Conservation (phyloP, 768 basidiomycete species). For the Panus rudis region DNA sequence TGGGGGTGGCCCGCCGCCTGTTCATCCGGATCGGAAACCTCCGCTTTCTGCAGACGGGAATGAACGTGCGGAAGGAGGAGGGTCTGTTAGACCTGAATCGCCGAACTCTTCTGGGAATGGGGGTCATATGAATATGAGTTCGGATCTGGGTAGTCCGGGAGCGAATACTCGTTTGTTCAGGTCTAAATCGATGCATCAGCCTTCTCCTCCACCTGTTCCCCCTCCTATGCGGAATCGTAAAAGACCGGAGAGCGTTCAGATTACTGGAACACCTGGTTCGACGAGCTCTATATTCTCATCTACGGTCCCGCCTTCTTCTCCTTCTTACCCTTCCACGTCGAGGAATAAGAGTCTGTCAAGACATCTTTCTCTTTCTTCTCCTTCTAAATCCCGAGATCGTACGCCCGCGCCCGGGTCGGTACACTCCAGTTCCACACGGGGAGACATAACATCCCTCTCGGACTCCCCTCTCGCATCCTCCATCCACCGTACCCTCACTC, state of each 20-base stretch:
- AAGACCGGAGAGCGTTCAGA: conserved; percentile 61
- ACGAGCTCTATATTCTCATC: no score
- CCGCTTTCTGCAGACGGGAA: conserved; percentile 3
- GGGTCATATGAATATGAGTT: no score
- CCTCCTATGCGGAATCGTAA: conserved; percentile 41
- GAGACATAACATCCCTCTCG: conserved; percentile 16
- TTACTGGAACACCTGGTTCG: no score
- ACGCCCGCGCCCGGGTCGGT: conserved; percentile 3
- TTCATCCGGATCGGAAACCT: conserved; percentile 47
- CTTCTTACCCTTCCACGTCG: not conserved
- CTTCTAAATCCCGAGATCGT: not conserved
- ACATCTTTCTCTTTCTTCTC: conserved; percentile 31
- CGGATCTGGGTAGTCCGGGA: no score
- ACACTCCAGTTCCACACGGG: conserved; percentile 2
- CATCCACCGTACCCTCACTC: conserved; percentile 39
- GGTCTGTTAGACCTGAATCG: no score
- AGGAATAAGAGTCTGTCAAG: conserved; percentile 22
- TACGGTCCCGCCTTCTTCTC: conserved; percentile 1
- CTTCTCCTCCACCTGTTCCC: conserved; percentile 29
- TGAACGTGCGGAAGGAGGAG: not conserved
- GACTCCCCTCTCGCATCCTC: conserved; percentile 29
- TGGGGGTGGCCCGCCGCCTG: conserved; percentile 45
- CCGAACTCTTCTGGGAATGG: no score
- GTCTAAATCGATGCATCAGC: conserved; percentile 50
- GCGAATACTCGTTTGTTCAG: conserved; percentile 33